Conservation (phyloP, 257 asterid genomes). For the Solanum phureja region DNA sequence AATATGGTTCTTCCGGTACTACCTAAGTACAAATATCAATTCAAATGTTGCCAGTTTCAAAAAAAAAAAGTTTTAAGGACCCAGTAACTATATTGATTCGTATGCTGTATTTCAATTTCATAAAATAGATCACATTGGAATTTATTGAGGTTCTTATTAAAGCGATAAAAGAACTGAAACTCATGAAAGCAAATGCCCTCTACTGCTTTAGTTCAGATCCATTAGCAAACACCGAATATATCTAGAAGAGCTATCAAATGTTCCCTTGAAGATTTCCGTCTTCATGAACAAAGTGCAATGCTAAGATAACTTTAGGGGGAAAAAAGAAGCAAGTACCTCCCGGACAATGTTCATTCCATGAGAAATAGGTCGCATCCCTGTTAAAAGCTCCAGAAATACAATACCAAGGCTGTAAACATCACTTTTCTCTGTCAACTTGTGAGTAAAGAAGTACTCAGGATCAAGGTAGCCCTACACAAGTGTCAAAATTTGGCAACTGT, state of each 20-base stretch:
- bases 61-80: too few species aligned
- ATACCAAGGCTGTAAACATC: not conserved
- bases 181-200: not conserved
- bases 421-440: not conserved
- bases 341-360: not conserved
- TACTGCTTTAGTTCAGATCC: not conserved
- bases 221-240: not conserved
- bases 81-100: too few species aligned
- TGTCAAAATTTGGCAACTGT: not conserved
- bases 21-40: too few species aligned
- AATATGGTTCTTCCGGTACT: too few species aligned
- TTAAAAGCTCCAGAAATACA: not conserved
- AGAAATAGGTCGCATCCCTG: not conserved
- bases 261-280: not conserved
- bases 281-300: not conserved
- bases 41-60: too few species aligned
- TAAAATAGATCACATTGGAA: too few species aligned
- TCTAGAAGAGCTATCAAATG: not conserved
- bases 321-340: not conserved
- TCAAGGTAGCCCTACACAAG: not conserved
- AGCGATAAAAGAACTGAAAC: not conserved
- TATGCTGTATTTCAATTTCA: too few species aligned
- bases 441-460: not conserved
- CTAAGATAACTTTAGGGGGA: not conserved
- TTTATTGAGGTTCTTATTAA: too few species aligned